These are phyloP conservation scores for Fusarium odoratissimum DNA, from an alignment of 2,329 filamentous ascomycete species.

Conservation along the genomic window DNA sequence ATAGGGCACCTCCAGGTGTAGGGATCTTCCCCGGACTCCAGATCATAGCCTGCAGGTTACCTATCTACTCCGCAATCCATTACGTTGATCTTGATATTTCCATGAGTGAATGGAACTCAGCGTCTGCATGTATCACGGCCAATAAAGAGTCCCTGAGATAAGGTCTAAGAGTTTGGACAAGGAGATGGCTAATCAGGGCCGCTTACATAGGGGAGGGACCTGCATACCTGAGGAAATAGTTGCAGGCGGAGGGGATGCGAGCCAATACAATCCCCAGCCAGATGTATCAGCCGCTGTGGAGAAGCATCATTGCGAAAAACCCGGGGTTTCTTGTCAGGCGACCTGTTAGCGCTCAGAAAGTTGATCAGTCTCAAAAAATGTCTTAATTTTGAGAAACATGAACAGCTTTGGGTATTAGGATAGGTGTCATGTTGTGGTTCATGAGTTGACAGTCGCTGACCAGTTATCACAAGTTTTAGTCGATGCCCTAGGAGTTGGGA, in stretches of 20 bases:
- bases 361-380: slow-evolving; percentile 8
- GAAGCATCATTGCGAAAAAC: slow-evolving; percentile 32
- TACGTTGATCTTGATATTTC: slow-evolving; percentile 35
- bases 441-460: neutral
- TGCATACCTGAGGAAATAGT: slow-evolving; percentile 28
- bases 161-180: slow-evolving; percentile 14
- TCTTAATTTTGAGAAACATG: neutral
- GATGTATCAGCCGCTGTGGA: slow-evolving; percentile 44
- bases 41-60: neutral
- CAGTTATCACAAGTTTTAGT: neutral
- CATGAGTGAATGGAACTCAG: slow-evolving; percentile 28
- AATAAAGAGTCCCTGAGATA: slow-evolving; percentile 35
- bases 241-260: slow-evolving; percentile 36
- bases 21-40: slow-evolving; percentile 19
- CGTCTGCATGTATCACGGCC: slow-evolving; percentile 9
- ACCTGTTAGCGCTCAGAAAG: slow-evolving; percentile 27
- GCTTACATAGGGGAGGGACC: slow-evolving; percentile 27
- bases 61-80: slow-evolving; percentile 30
- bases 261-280: slow-evolving; percentile 30
- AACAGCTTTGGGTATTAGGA: slow-evolving; percentile 8
- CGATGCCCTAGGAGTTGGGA: neutral
- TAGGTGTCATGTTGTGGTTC: neutral
- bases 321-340: slow-evolving; percentile 37
- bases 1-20: neutral
- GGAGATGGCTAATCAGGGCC: slow-evolving; percentile 30